Base-by-base conservation (phyloP, 1,139 yeast genomes). In the Suhomyces kunorum region DNA sequence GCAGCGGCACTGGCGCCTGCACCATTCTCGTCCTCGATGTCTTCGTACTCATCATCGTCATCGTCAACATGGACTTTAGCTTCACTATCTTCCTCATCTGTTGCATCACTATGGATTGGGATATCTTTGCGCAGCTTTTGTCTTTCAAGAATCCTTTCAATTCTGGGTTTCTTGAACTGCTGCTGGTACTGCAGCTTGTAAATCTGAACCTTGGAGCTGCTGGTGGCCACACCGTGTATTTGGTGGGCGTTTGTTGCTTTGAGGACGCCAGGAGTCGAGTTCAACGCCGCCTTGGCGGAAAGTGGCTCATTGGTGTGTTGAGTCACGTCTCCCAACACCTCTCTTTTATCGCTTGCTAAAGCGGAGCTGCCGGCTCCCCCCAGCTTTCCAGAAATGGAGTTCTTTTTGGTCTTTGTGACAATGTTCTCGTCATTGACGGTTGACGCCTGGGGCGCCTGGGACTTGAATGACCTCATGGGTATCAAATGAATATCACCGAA, bases 241-340 rank as follows among this genome's bases (percentile, higher is more conserved):
- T 28, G 38, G 14, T 30, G 33, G 18, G 33, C 20, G 31, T 24
- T n/a, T 14, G 41, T 18, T 14, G 32, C 12, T 19, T 38, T 45
- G 15, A 31, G 20, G 14, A 28, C 18, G n/a, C 28, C 23, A 12
- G 34, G 22, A 15, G 34, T 28, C 18, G 38, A 22, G 36, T 14
- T 35, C 28, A 19, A 13, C 9, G 34, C 29, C 3, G 13, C 17
- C 17, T 35, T 42, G 15, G 40, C 22, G 6, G 20, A 14, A 9
- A 24, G n/a, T 18, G 35, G 34, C 19, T 45, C 49, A 18, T 46
- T 42, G 31, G 45, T 44, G 25, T 40, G 54, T 34, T 56, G 55
- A 1, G 68, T 64, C 17, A 64, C 52, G 43, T 65, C 70, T 28
- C 61, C 57, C 44, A 65, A 62, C 9, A 57, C 68, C 40, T 63